Evolutionary conservation across 2,329 filamentous ascomycete species (phyloP).

Genomic region (Pezicula carpinea): DNA sequence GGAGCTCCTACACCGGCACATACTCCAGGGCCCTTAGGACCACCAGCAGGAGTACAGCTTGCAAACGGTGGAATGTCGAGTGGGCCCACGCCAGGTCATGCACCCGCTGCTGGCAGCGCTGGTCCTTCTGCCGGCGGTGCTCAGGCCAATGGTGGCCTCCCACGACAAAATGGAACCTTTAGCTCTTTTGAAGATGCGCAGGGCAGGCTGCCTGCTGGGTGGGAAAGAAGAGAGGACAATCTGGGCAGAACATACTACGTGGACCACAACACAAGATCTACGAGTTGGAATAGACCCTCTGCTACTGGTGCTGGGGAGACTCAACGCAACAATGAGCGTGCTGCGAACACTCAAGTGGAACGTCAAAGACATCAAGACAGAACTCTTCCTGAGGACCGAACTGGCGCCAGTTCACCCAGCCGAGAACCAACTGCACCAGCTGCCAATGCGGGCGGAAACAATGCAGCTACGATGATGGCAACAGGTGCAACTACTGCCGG

Average conservation of each 20-base stretch:
- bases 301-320: conserved; percentile 70
- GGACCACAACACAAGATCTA: conserved; percentile 94
- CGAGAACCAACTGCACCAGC: conserved; percentile 51
- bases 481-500: conserved; percentile 92
- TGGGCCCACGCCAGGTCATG: conserved; percentile 28
- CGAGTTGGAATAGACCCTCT: conserved; percentile 93
- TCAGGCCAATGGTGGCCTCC: conserved; percentile 16
- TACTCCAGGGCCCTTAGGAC: conserved; percentile 12
- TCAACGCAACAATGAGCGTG: conserved; percentile 66
- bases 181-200: conserved; percentile 97
- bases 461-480: conserved; percentile 80
- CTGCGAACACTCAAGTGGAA: conserved; percentile 89
- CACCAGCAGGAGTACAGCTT: conserved; percentile 21
- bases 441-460: conserved; percentile 36
- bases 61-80: conserved; percentile 25
- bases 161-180: conserved; percentile 46
- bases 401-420: conserved; percentile 86
- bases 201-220: conserved; percentile 84
- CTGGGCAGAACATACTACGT: conserved; percentile 96
- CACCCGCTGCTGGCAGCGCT: conserved; percentile 28
- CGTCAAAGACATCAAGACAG: conserved; percentile 91
- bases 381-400: conserved; percentile 91
- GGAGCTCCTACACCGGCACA: conserved; percentile 33
- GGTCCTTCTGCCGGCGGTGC: conserved; percentile 18
- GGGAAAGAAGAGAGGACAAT: conserved; percentile 95